Conservation (phyloP, 495 filamentous ascomycete species). For the Xylaria sp. region DNA sequence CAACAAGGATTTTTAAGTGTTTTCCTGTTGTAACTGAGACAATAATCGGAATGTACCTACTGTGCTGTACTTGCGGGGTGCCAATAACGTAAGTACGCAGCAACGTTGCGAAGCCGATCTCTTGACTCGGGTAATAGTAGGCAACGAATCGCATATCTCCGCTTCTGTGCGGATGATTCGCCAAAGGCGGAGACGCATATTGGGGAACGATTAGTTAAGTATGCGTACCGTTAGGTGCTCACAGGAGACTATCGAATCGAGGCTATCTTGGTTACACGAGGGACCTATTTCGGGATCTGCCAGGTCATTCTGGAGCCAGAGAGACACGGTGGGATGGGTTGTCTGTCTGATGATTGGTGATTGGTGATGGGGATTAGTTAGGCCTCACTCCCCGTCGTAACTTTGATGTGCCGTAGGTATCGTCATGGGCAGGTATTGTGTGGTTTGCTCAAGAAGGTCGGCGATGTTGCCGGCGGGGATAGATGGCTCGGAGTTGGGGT, state of each 20-base stretch:
- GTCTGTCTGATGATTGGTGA: constrained; percentile 11
- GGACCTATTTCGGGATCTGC: constrained; percentile 12
- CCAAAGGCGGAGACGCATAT: background rate
- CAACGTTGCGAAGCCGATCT: background rate
- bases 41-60: background rate
- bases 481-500: background rate
- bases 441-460: background rate
- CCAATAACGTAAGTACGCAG: background rate
- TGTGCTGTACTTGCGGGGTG: constrained; percentile 1
- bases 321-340: background rate
- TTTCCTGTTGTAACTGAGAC: background rate
- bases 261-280: constrained; percentile 7
- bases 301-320: constrained; percentile 16
- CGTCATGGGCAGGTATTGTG: too few species aligned
- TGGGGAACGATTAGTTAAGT: too few species aligned
- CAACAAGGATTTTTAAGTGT: background rate
- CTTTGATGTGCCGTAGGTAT: background rate
- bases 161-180: background rate
- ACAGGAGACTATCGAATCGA: background rate
- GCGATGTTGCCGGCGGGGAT: background rate
- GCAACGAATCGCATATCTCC: background rate
- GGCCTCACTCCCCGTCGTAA: background rate
- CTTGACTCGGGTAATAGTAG: background rate
- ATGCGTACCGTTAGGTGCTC: background rate
- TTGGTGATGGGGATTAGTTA: too few species aligned